These are phyloP conservation scores for Pseudozyma sp. DNA, from an alignment of 1,284 basidiomycete genomes.

Conservation along the genomic window DNA sequence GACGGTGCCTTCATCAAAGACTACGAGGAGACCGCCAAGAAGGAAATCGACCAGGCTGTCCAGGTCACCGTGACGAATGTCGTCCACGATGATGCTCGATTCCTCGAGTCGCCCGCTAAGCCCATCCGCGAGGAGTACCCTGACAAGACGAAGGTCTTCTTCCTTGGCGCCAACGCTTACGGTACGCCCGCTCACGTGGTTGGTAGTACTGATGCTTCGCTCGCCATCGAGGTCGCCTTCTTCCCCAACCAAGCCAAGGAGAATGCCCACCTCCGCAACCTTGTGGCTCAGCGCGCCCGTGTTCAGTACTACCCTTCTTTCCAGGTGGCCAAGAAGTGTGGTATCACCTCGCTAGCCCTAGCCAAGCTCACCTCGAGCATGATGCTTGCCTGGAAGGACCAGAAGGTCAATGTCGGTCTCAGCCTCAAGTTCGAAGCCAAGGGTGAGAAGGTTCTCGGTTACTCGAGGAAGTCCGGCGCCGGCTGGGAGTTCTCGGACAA, in stretches of 20 bases:
- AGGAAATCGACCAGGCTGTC: slow-evolving; percentile 85
- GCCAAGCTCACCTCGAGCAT: slow-evolving; percentile 93
- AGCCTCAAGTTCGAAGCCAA: slow-evolving; percentile 97
- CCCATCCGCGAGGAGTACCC: slow-evolving; percentile 90
- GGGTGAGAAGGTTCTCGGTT: slow-evolving; percentile 93
- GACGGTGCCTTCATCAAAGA: slow-evolving; percentile 93
- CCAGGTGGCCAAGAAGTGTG: slow-evolving; percentile 53
- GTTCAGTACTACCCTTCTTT: slow-evolving; percentile 55
- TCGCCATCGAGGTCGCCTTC: slow-evolving; percentile 61
- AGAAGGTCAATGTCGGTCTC: slow-evolving; percentile 90
- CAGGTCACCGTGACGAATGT: slow-evolving; percentile 62
- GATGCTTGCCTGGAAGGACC: slow-evolving; percentile 80
- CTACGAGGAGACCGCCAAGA: slow-evolving; percentile 80
- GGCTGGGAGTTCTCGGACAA: slow-evolving; percentile 96
- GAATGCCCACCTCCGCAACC: slow-evolving; percentile 49
- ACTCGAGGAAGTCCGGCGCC: slow-evolving; percentile 84
- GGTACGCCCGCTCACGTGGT: slow-evolving; percentile 92
- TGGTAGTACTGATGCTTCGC: slow-evolving; percentile 73
- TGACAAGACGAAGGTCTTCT: slow-evolving; percentile 89
- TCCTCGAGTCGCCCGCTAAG: slow-evolving; percentile 77
- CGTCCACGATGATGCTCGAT: slow-evolving; percentile 60
- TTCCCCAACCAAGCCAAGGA: slow-evolving; percentile 63
- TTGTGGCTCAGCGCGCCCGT: slow-evolving; percentile 53
- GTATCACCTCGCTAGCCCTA: slow-evolving; percentile 70
- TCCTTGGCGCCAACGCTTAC: slow-evolving; percentile 91